phyloP scores from a whole-genome alignment of 371 early-diverging fungal genomes.

The Mycotypha africana region DNA sequence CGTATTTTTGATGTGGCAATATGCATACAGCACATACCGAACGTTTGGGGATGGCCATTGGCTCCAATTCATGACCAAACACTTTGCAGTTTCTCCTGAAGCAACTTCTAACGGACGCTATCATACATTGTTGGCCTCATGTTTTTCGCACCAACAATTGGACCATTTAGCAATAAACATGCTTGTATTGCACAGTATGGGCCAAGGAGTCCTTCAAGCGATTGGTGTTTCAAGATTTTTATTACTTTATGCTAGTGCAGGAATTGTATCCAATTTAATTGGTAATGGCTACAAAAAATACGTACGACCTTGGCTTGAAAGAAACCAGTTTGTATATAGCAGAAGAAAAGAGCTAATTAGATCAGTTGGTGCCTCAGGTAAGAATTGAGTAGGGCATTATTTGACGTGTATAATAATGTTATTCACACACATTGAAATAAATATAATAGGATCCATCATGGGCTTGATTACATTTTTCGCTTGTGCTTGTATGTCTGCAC shows the following conservation, averaged over 20 bases:
- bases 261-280: conserved; percentile 22
- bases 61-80: conserved; percentile 36
- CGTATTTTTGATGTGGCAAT: conserved; percentile 50
- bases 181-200: conserved; percentile 44
- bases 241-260: conserved; percentile 33
- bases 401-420: too few species aligned
- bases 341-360: conserved; percentile 10
- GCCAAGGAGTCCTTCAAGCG: conserved; percentile 34
- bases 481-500: conserved; percentile 32
- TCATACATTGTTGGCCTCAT: conserved; percentile 46
- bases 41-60: conserved; percentile 42
- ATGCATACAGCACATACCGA: conserved; percentile 37
- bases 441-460: conserved; percentile 29
- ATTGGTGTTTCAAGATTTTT: conserved; percentile 41
- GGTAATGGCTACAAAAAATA: conserved; percentile 26
- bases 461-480: conserved; percentile 44
- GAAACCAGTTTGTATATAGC: conserved; percentile 1
- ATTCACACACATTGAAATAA: too few species aligned
- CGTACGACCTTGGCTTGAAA: conserved; percentile 27
- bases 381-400: too few species aligned
- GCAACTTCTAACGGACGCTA: conserved; percentile 29
- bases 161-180: conserved; percentile 50
- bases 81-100: conserved; percentile 39
- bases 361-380: conserved; percentile 46
- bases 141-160: conserved; percentile 44